Base-by-base conservation (phyloP, 768 basidiomycete species). In the Mycena albidolilacea region DNA sequence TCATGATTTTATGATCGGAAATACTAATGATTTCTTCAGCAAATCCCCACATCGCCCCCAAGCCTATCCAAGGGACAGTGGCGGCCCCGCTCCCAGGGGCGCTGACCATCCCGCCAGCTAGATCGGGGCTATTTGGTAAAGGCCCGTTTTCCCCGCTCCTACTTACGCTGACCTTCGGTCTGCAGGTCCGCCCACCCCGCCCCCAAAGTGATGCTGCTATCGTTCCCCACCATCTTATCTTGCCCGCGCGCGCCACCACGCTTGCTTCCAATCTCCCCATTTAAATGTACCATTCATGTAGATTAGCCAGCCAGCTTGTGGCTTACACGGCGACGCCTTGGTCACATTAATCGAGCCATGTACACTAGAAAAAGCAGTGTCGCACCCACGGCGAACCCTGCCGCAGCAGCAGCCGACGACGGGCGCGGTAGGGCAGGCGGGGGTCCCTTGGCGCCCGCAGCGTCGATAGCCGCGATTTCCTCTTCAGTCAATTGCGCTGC, bases 41-140 rank as follows among this genome's bases (percentile, higher is more conserved):
- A 5, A 93, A 93, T 77, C 91, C 92, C 4, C 79, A 90, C 7
- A 77, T 92, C 10, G 85, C 88, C 1, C 92, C 92, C 0, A 81
- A 84, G 3, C 83, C 88, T 0, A 73, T 84, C 7, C 77, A 81
- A 0, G 81, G 84, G 0, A 79, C 83, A 1, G 72, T 86, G 4
- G 74, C 78, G 15, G 71, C 75, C 8, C 83, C 85, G 7, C 81
- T 84, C 44, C 82, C 88, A 7, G 62, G 69, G 30, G 30, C 30
- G 3, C 58, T 66, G 14, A 78, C 81, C 55, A 81, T 86, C 0
- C 90, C 91, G 11, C 84, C 90, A 8, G 82, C 86, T 9, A 87
- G 91, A 72, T 77, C 85, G 44, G 93, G 93, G 41, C 84, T 95
- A 23, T 95, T 94, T 77, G 93, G 93, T 92, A 71, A 72, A 84